Conservation (phyloP, 139 green algal species). For the Diplosphaera chodatii region DNA sequence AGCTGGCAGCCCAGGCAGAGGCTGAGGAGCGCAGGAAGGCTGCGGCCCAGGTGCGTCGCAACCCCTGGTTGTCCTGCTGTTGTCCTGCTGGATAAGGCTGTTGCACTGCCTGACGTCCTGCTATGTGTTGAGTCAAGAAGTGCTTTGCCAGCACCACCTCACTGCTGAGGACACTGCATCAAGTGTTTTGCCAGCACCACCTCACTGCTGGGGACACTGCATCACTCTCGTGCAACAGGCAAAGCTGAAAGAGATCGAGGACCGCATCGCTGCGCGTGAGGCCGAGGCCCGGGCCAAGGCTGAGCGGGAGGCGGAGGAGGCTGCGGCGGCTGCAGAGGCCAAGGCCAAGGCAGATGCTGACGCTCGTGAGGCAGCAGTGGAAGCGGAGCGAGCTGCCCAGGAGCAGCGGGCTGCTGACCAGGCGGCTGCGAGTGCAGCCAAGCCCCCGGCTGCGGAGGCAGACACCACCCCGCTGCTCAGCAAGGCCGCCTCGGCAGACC, state of each 20-base stretch:
- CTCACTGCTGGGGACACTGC: too few species aligned
- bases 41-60: neutral
- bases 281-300: neutral
- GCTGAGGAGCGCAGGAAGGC: neutral
- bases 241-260: neutral
- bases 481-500: neutral
- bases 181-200: too few species aligned
- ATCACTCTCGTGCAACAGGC: too few species aligned
- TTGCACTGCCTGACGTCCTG: too few species aligned
- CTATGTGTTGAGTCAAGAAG: too few species aligned
- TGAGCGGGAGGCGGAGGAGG: neutral
- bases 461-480: neutral
- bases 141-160: too few species aligned
- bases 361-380: neutral
- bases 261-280: neutral
- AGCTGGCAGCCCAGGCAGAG: neutral
- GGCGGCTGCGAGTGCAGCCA: too few species aligned
- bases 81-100: too few species aligned
- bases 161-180: too few species aligned
- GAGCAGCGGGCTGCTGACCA: neutral
- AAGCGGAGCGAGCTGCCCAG: too few species aligned
- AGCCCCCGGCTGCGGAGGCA: neutral
- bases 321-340: neutral
- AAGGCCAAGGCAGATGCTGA: neutral
- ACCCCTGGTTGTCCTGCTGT: too few species aligned